Percentiles rank a stretch among this genome's conserved stretches.
Conservation (phyloP, 108 stramenopile genomes). For the Nannochloropsis gaditana region DNA sequence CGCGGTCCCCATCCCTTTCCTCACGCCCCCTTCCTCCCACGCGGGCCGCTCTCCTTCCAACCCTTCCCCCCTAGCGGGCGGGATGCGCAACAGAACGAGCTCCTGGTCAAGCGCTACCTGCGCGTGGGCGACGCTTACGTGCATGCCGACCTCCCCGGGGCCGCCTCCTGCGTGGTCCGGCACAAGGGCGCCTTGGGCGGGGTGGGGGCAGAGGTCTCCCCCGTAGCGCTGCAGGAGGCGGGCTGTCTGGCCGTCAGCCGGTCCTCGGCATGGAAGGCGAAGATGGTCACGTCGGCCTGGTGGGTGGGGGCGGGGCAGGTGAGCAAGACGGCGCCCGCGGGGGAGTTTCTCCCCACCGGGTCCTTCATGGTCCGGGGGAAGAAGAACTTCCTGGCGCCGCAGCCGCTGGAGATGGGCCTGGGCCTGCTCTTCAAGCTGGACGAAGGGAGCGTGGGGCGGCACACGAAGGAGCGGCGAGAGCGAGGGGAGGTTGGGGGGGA, state of each 20-base stretch:
- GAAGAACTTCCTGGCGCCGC: slow-evolving; percentile 86
- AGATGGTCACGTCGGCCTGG: slow-evolving; percentile 85
- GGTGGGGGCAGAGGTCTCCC: slow-evolving; percentile 26
- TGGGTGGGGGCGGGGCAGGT: slow-evolving; percentile 93
- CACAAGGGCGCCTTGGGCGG: slow-evolving; percentile 51
- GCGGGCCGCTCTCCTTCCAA: neutral
- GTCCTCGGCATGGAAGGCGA: slow-evolving; percentile 51
- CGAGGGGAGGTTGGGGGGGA: slow-evolving; percentile 22
- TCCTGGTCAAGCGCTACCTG: slow-evolving; percentile 81
- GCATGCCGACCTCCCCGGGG: slow-evolving; percentile 94
- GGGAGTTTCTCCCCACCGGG: slow-evolving; percentile 91
- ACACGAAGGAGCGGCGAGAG: slow-evolving; percentile 75
- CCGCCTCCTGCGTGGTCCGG: slow-evolving; percentile 80
- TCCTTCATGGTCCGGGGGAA: slow-evolving; percentile 93
- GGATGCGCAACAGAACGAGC: slow-evolving; percentile 93
- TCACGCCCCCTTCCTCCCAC: too few relatives aligned
- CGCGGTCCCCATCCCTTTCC: too few relatives aligned
- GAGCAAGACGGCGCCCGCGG: slow-evolving; percentile 87
- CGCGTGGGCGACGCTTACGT: slow-evolving; percentile 91
- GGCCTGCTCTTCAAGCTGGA: slow-evolving; percentile 85
- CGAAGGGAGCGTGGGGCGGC: slow-evolving; percentile 74
- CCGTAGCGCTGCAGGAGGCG: slow-evolving; percentile 46
- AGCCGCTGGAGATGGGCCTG: slow-evolving; percentile 85
- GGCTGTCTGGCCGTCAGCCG: slow-evolving; percentile 36
- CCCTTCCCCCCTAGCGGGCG: slow-evolving; percentile 53